These are phyloP conservation scores for Colletotrichum incanum DNA, from an alignment of 2,329 filamentous ascomycete genomes.

Conservation along the genomic window DNA sequence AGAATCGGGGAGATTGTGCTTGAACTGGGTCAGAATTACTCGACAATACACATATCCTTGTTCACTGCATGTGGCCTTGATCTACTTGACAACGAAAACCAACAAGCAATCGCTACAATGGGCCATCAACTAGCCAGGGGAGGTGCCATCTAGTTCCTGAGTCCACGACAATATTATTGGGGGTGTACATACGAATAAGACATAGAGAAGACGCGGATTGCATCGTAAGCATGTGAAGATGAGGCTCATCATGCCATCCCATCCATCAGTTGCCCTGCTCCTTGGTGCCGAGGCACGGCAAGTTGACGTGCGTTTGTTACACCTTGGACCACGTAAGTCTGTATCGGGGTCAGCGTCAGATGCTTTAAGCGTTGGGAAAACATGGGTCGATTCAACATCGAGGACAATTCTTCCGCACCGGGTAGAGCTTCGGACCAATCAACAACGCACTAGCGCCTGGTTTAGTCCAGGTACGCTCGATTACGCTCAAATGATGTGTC, in stretches of 20 bases:
- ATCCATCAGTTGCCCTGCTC: not conserved
- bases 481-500: slow-evolving; percentile 1
- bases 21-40: not conserved
- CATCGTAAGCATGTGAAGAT: slow-evolving; percentile 4
- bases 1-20: not conserved
- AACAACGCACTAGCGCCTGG: not conserved
- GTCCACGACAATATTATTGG: not conserved
- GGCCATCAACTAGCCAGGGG: not conserved
- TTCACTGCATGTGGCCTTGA: not conserved
- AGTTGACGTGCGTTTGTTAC: not conserved
- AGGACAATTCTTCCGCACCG: not conserved
- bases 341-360: not conserved
- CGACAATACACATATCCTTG: not conserved
- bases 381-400: slow-evolving; percentile 2
- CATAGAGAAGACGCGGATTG: not conserved
- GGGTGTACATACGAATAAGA: not conserved
- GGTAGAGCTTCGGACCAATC: not conserved
- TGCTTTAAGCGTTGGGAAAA: slow-evolving; percentile 11
- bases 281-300: not conserved
- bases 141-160: not conserved
- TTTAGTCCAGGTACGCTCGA: not conserved
- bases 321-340: slow-evolving; percentile 1
- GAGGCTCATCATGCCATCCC: not conserved
- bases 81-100: not conserved
- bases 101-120: not conserved